These are phyloP conservation scores for Mycena epipterygia DNA, from an alignment of 768 basidiomycete species.

Conservation along the genomic window DNA sequence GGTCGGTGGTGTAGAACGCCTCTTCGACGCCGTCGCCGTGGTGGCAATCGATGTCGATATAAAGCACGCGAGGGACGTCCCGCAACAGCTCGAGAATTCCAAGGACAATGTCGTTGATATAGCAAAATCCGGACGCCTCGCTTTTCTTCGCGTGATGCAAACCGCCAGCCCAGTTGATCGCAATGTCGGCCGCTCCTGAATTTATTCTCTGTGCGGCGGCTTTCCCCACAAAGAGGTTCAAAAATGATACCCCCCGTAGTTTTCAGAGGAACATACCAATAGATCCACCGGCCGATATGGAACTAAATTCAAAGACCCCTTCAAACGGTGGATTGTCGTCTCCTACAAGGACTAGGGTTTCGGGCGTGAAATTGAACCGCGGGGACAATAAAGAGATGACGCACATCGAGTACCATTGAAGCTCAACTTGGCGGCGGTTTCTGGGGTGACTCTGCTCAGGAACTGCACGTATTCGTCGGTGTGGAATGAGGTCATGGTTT, in stretches of 20 bases:
- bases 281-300: conserved; percentile 96
- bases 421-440: conserved; percentile 89
- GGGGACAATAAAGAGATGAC: conserved; percentile 42
- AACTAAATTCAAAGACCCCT: conserved; percentile 96
- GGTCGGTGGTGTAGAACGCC: conserved; percentile 96
- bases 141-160: conserved; percentile 99
- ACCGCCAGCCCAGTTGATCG: conserved; percentile 98
- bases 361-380: neutral
- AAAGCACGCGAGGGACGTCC: conserved; percentile 87
- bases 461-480: conserved; percentile 99
- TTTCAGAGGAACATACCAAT: conserved; percentile 70
- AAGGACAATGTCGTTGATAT: conserved; percentile 98
- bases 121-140: conserved; percentile 98
- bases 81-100: conserved; percentile 94
- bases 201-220: conserved; percentile 87
- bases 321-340: conserved; percentile 98
- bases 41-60: conserved; percentile 98
- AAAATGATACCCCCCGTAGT: neutral
- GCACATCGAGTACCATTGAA: conserved; percentile 88
- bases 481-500: conserved; percentile 94
- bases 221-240: conserved; percentile 43
- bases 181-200: conserved; percentile 89
- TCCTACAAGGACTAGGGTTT: conserved; percentile 75
- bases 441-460: conserved; percentile 88
- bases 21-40: conserved; percentile 99